Evolutionary conservation across 345 rosid genomes (phyloP).

Genomic region (Gossypium anomalum): DNA sequence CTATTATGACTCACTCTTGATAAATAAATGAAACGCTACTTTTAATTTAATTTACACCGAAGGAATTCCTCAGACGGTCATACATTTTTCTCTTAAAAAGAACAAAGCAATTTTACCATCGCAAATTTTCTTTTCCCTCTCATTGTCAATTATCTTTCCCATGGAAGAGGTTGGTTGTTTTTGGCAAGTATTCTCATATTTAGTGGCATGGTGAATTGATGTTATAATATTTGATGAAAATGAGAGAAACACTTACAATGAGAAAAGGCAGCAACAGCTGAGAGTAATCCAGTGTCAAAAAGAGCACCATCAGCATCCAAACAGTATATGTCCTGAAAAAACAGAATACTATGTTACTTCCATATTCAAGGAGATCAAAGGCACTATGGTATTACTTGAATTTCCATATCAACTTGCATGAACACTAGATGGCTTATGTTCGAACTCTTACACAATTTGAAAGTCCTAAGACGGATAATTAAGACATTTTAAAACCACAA

Average conservation of each 20-base stretch:
- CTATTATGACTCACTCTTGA: background rate
- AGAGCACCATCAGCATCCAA: slow-evolving; percentile 51
- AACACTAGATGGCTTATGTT: background rate
- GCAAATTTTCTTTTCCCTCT: background rate
- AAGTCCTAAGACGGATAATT: background rate
- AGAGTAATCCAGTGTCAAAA: slow-evolving; percentile 83
- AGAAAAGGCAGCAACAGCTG: slow-evolving; percentile 79
- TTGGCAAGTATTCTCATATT: background rate
- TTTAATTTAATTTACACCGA: background rate
- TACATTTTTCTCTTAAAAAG: background rate
- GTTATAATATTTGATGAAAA: background rate
- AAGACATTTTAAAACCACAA: slow-evolving; percentile 1
- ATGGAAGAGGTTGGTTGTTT: background rate
- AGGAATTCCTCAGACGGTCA: background rate
- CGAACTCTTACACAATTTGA: background rate
- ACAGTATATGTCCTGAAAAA: slow-evolving; percentile 76
- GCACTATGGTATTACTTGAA: background rate
- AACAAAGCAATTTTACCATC: background rate
- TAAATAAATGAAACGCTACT: background rate
- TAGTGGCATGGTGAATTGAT: background rate
- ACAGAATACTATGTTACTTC: slow-evolving; percentile 2
- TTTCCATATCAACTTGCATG: background rate
- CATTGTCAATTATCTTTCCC: background rate
- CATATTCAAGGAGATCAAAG: background rate
- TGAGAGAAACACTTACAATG: slow-evolving; percentile 46